Conservation (phyloP, 345 rosid species). For the Eucalyptus cloeziana region DNA sequence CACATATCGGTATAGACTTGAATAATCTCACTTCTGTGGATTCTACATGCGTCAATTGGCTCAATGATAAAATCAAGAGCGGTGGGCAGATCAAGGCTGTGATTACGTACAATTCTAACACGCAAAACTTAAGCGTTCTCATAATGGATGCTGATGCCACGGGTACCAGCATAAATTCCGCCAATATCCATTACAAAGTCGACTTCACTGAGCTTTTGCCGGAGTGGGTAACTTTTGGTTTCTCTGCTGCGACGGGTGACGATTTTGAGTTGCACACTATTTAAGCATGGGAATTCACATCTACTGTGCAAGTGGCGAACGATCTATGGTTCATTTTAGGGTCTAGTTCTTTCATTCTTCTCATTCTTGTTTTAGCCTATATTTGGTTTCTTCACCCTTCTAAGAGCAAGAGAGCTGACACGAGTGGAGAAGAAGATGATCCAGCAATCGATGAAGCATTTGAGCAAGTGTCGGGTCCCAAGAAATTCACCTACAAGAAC, state of each 20-base stretch:
- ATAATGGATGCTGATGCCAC: accelerated
- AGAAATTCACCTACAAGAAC: neutral
- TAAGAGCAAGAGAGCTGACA: neutral
- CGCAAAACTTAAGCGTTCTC: neutral
- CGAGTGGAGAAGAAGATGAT: neutral
- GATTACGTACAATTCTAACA: neutral
- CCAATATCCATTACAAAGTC: accelerated
- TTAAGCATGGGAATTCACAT: neutral
- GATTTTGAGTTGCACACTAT: neutral
- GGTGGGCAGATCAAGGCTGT: neutral
- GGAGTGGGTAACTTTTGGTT: neutral
- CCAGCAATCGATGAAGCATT: neutral
- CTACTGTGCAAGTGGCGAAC: neutral
- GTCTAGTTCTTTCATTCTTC: neutral
- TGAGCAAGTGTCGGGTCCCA: neutral
- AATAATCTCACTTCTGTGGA: neutral
- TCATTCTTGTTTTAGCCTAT: neutral
- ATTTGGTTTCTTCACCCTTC: neutral
- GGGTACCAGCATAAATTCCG: neutral
- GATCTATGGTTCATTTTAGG: neutral
- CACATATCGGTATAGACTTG: neutral
- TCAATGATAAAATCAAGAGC: neutral
- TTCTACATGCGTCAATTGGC: accelerated
- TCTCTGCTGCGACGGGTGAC: accelerated
- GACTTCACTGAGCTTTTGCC: neutral